phyloP scores from a whole-genome alignment of 176 grass and related monocot genomes.

The Eragrostis nindensis region DNA sequence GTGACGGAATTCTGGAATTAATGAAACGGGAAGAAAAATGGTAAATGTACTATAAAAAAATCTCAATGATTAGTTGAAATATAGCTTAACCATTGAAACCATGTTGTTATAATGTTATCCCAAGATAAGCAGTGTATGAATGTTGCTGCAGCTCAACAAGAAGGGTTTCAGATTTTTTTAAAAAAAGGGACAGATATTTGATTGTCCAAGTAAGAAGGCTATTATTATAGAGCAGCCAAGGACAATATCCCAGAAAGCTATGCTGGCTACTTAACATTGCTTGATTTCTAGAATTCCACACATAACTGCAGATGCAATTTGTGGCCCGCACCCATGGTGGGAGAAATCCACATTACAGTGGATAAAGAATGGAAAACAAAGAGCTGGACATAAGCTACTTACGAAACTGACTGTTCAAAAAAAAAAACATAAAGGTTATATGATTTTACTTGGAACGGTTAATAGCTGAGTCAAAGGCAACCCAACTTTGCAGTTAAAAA shows the following conservation, averaged over 20 bases:
- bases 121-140: conserved; percentile 5
- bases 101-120: background rate
- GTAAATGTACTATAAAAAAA: background rate
- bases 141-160: background rate
- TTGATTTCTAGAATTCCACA: background rate
- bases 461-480: conserved; percentile 15
- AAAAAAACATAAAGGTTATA: background rate
- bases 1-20: conserved; percentile 6
- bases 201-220: conserved; percentile 5
- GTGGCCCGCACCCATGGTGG: background rate
- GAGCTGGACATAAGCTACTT: background rate
- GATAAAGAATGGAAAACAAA: background rate
- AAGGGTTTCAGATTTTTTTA: too few relatives aligned
- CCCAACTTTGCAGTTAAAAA: background rate
- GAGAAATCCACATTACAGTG: background rate
- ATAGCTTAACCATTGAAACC: conserved; percentile 8
- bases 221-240: conserved; percentile 2
- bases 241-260: conserved; percentile 1
- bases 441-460: conserved; percentile 10
- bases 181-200: background rate
- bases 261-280: background rate
- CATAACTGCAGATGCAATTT: background rate
- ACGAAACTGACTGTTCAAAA: background rate
- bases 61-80: conserved; percentile 7
- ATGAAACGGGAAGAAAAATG: conserved; percentile 24